A percentile compares a stretch with the other conserved stretches of the same genome.
Evolutionary conservation across 306 rosid genomes (phyloP).

Genomic region (Elaeagnus macrophylla): DNA sequence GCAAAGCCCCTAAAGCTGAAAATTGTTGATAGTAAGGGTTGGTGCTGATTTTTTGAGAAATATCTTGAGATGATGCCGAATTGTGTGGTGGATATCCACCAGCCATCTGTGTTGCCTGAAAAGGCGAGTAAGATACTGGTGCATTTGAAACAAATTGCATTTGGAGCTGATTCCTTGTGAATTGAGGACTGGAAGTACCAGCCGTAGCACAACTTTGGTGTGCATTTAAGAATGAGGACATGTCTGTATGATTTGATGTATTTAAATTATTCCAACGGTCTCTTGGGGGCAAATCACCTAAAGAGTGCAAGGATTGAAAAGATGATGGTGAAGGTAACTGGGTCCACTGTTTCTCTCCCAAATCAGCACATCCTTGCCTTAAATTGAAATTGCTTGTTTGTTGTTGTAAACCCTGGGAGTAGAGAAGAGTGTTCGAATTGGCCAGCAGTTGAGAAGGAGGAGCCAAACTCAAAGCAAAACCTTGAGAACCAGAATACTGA

Average conservation of each 20-base stretch:
- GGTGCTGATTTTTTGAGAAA: conserved; percentile 16
- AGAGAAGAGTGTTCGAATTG: conserved; percentile 22
- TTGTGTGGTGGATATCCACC: conserved; percentile 23
- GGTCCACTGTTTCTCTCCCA: conserved; percentile 26
- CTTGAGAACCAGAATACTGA: conserved; percentile 31
- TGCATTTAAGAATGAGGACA: conserved; percentile 20
- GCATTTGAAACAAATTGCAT: conserved; percentile 19
- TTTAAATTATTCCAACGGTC: conserved; percentile 28
- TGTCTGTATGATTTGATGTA: conserved; percentile 18
- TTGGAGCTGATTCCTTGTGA: conserved; percentile 33
- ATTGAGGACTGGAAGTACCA: conserved; percentile 28
- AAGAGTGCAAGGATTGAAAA: conserved; percentile 20
- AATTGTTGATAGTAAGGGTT: conserved; percentile 25
- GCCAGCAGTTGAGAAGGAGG: conserved; percentile 31
- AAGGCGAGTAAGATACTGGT: conserved; percentile 20
- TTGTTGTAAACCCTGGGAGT: conserved; percentile 27
- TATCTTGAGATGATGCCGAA: conserved; percentile 26
- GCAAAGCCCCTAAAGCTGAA: conserved; percentile 32
- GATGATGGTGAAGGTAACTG: conserved; percentile 20
- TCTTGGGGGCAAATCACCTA: conserved; percentile 29
- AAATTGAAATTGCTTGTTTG: conserved; percentile 22
- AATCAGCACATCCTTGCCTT: conserved; percentile 23
- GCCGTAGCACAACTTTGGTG: conserved; percentile 22
- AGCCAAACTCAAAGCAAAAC: conserved; percentile 35
- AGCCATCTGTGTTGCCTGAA: conserved; percentile 19